Percentiles rank a stretch among this genome's conserved stretches.
Conservation (phyloP, 164 flowering plant genomes). For the Buxus sempervirens region DNA sequence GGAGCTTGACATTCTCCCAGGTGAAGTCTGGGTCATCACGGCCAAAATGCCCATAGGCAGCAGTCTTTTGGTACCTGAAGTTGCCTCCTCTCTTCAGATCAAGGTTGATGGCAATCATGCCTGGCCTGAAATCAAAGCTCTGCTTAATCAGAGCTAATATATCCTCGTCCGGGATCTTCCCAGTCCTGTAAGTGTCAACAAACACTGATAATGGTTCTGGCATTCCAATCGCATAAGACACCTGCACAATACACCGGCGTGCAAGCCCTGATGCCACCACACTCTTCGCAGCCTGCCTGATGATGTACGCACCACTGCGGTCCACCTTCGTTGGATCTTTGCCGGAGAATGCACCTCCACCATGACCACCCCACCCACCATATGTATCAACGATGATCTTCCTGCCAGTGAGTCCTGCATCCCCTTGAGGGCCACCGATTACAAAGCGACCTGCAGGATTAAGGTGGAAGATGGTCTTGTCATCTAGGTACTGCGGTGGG, state of each 20-base stretch:
- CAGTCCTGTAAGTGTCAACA: slow-evolving; percentile 60
- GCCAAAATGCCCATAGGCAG: slow-evolving; percentile 74
- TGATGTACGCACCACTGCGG: slow-evolving; percentile 69
- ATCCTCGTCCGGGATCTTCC: slow-evolving; percentile 60
- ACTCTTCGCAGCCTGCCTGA: slow-evolving; percentile 74
- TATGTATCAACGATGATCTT: slow-evolving; percentile 67
- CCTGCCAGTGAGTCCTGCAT: slow-evolving; percentile 70
- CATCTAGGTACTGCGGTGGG: slow-evolving; percentile 56
- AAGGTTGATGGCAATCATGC: slow-evolving; percentile 65
- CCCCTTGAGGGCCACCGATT: slow-evolving; percentile 73
- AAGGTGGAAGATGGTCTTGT: slow-evolving; percentile 68
- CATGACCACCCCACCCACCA: slow-evolving; percentile 74
- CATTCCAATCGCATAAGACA: slow-evolving; percentile 72
- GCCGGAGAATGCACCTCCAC: slow-evolving; percentile 71
- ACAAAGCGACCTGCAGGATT: slow-evolving; percentile 72
- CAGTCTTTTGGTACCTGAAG: slow-evolving; percentile 65
- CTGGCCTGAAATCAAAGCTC: slow-evolving; percentile 66
- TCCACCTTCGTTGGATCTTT: slow-evolving; percentile 72
- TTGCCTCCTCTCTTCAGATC: slow-evolving; percentile 68
- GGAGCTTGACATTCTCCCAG: slow-evolving; percentile 55
- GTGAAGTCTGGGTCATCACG: slow-evolving; percentile 70
- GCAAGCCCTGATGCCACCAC: slow-evolving; percentile 65
- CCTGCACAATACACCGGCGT: slow-evolving; percentile 66
- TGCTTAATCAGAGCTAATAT: slow-evolving; percentile 52
- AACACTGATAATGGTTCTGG: slow-evolving; percentile 63